Evolutionary conservation across 768 basidiomycete genomes (phyloP), one percentile per base, ranked within the genome.

Genomic region (Tubosaeta brunneosetosa): DNA sequence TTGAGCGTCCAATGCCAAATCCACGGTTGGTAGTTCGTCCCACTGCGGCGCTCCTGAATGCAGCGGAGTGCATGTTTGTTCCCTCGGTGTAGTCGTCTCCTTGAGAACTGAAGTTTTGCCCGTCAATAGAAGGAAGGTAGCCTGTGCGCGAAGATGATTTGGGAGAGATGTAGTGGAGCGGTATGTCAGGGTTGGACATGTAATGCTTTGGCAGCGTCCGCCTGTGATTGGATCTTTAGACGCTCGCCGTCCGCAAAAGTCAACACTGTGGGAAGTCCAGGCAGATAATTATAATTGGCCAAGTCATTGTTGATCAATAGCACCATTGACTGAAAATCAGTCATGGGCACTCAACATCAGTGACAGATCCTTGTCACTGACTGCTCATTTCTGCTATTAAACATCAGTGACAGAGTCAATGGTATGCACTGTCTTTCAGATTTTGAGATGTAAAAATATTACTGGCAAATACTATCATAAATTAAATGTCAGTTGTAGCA

Each of bases 81-180:
- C 40, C 44, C 25, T 26, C 49, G 26, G 49, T 50, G 8, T 51
- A 38, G 58, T 56, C 61, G 57, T 55, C 52, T 48, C 42, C 51
- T 52, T 63, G 61, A 40, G 63, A 56, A 57, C 56, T 53, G 44
- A 60, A 25, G 52, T 62, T 52, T 56, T 65, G 60, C 49, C 68
- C 53, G 57, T 68, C 55, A 52, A 61, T 55, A 29, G 81, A 72
- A 60, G 71, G 77, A 56, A 71, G 60, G 72, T 81, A 79, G 49
- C 74, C 77, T 55, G 74, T 67, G 67, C 73, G 74, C 55, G 73
- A 59, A 61, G 74, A 72, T 59, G 72, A 61, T 58, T 60, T 65
- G 70, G 76, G 73, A 77, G 79, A 71, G 64, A 86, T 73, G 61
- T 75, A 74, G 61, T 74, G 80, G 50, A 88, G 72, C n/a, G 85